Evolutionary conservation across 2,329 filamentous ascomycete species (phyloP).

Genomic region (Fulvia fulva): DNA sequence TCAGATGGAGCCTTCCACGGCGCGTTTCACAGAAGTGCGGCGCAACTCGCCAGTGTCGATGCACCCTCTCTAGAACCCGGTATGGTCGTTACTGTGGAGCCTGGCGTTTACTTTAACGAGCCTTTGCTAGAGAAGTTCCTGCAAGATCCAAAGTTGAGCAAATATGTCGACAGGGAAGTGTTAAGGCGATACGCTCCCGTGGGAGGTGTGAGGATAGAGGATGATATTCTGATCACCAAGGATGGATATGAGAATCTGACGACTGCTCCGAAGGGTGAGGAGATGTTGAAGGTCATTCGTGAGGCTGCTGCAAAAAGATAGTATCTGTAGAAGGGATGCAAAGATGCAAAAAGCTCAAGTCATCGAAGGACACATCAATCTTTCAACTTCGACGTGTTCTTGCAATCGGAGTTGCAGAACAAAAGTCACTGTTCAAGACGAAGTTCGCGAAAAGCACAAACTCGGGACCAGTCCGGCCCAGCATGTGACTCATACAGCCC

Average conservation of each 20-base stretch:
- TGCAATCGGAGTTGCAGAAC: no score
- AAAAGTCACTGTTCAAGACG: no score
- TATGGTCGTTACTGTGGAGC: constrained; percentile 89
- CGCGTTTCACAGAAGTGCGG: neutral
- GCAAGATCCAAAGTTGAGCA: constrained; percentile 53
- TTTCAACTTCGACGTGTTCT: no score
- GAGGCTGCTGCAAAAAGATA: constrained; percentile 10
- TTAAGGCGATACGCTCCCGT: constrained; percentile 69
- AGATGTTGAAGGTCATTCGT: constrained; percentile 29
- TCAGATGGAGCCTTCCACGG: constrained; percentile 2
- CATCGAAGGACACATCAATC: neutral
- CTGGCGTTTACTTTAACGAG: constrained; percentile 75
- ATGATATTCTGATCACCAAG: constrained; percentile 77
- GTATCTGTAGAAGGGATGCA: no score
- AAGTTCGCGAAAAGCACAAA: no score
- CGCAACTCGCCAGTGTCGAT: neutral
- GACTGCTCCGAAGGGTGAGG: constrained; percentile 58
- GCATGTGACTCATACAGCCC: no score
- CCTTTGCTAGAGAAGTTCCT: constrained; percentile 65
- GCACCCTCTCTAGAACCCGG: constrained; percentile 49
- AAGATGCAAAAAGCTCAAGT: no score
- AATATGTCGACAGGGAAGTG: constrained; percentile 62
- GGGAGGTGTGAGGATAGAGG: constrained; percentile 85
- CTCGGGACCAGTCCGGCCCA: no score
- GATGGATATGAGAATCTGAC: constrained; percentile 81